Conservation (phyloP, 495 filamentous ascomycete species). For the Neurospora terricola region DNA sequence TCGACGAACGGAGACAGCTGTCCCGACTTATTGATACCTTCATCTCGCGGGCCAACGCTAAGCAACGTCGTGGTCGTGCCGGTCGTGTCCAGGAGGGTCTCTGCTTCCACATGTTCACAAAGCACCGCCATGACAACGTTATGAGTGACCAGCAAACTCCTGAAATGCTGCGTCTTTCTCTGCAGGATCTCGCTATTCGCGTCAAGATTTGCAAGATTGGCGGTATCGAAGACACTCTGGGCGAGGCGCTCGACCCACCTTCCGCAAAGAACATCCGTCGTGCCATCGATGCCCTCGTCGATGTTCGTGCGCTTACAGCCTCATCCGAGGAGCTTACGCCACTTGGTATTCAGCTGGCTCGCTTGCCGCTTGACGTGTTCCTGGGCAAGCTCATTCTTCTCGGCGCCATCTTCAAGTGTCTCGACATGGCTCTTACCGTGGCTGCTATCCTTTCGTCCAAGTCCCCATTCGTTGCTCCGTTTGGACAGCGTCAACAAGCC, state of each 20-base stretch:
- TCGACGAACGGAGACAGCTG: slow-evolving; percentile 84
- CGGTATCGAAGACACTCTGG: slow-evolving; percentile 76
- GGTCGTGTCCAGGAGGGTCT: slow-evolving; percentile 92
- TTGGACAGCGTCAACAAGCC: slow-evolving; percentile 71
- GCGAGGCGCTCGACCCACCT: slow-evolving; percentile 85
- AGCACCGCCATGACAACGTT: slow-evolving; percentile 63
- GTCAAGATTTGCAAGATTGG: slow-evolving; percentile 96
- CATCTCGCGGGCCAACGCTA: slow-evolving; percentile 87
- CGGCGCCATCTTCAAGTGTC: slow-evolving; percentile 73
- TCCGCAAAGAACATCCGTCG: slow-evolving; percentile 82
- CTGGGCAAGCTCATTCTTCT: slow-evolving; percentile 86
- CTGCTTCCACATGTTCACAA: slow-evolving; percentile 93
- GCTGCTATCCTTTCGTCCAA: slow-evolving; percentile 91
- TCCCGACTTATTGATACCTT: slow-evolving; percentile 86
- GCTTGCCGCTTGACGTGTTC: slow-evolving; percentile 85
- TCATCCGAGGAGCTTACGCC: slow-evolving; percentile 70
- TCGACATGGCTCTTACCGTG: slow-evolving; percentile 82
- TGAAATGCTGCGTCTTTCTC: slow-evolving; percentile 84
- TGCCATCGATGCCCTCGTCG: slow-evolving; percentile 83
- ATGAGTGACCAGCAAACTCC: slow-evolving; percentile 89
- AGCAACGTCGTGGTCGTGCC: slow-evolving; percentile 85
- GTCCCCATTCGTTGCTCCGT: slow-evolving; percentile 79
- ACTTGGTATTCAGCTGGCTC: slow-evolving; percentile 74
- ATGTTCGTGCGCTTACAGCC: slow-evolving; percentile 79
- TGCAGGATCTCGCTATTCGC: slow-evolving; percentile 90